phyloP scores from a whole-genome alignment of 1,139 yeast genomes.

The Geotrichum aggregatum region DNA sequence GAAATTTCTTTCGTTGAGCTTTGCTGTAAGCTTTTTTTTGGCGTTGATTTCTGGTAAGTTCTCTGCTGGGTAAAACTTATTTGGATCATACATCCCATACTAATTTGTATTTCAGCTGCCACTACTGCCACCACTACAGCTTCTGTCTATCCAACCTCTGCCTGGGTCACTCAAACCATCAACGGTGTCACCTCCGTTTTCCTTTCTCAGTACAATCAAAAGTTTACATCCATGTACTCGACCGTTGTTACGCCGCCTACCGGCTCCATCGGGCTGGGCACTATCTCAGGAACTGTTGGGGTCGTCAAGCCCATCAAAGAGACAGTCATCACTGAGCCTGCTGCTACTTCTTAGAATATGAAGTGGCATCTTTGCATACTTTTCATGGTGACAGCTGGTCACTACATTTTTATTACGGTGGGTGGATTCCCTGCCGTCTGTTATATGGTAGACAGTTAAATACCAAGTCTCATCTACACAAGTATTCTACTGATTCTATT shows the following conservation, averaged over 20 bases:
- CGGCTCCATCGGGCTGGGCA: conserved; percentile 59
- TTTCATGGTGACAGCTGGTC: no score
- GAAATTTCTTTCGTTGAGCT: neutral
- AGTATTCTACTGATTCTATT: neutral
- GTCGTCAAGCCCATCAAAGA: conserved; percentile 32
- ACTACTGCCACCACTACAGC: neutral
- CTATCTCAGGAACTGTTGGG: conserved; percentile 56
- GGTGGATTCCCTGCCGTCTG: no score
- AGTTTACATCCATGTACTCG: conserved; percentile 43
- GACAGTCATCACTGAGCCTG: conserved; percentile 21
- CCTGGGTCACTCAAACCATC: conserved; percentile 27
- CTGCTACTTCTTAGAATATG: neutral
- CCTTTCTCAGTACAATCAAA: conserved; percentile 45
- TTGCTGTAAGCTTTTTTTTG: neutral
- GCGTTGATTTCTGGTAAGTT: neutral
- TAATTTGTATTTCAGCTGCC: neutral
- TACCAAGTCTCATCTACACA: no score
- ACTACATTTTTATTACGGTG: no score
- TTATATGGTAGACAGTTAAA: no score
- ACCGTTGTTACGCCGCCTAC: conserved; percentile 43
- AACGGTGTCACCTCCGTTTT: conserved; percentile 24
- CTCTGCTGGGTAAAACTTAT: neutral
- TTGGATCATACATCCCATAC: no score
- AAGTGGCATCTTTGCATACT: neutral
- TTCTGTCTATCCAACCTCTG: conserved; percentile 24